phyloP scores from a whole-genome alignment of 1,284 basidiomycete genomes.

The Austroboletus novae-zelandiae region DNA sequence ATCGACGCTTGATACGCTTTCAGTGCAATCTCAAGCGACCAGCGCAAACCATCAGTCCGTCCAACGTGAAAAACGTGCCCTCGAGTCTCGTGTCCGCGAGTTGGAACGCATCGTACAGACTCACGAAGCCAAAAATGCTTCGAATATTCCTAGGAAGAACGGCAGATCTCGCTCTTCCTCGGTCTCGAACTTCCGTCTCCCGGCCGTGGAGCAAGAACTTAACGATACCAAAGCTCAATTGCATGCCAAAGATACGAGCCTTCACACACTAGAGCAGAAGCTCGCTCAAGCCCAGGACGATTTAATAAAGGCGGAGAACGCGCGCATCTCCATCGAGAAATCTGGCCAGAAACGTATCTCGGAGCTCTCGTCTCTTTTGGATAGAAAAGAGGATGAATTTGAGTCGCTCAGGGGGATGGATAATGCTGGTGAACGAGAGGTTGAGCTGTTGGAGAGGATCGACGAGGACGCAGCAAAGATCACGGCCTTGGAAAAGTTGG shows the following conservation, averaged over 20 bases:
- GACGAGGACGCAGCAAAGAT: conserved; percentile 68
- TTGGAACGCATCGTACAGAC: conserved; percentile 47
- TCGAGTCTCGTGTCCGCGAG: conserved; percentile 55
- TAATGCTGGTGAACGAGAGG: conserved; percentile 44
- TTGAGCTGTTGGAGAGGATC: conserved; percentile 55
- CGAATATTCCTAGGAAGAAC: conserved; percentile 30
- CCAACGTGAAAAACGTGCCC: conserved; percentile 51
- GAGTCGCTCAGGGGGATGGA: conserved; percentile 39
- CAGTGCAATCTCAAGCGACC: conserved; percentile 49
- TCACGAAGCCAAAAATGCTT: conserved; percentile 32
- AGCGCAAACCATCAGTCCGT: conserved; percentile 44
- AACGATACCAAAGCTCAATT: conserved; percentile 43
- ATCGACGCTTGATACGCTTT: conserved; percentile 53
- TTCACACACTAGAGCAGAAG: conserved; percentile 44
- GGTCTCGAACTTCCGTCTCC: conserved; percentile 46
- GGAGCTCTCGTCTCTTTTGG: conserved; percentile 43
- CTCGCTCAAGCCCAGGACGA: conserved; percentile 47
- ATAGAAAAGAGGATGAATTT: conserved; percentile 59
- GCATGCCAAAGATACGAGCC: conserved; percentile 42
- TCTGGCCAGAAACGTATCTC: conserved; percentile 40
- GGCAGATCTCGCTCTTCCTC: conserved; percentile 48
- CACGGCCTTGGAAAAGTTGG: conserved; percentile 45
- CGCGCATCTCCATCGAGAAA: conserved; percentile 53
- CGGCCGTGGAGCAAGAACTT: conserved; percentile 54
- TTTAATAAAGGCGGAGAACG: conserved; percentile 55